phyloP scores from a whole-genome alignment of 495 filamentous ascomycete species.

The Talaromyces adpressus region DNA sequence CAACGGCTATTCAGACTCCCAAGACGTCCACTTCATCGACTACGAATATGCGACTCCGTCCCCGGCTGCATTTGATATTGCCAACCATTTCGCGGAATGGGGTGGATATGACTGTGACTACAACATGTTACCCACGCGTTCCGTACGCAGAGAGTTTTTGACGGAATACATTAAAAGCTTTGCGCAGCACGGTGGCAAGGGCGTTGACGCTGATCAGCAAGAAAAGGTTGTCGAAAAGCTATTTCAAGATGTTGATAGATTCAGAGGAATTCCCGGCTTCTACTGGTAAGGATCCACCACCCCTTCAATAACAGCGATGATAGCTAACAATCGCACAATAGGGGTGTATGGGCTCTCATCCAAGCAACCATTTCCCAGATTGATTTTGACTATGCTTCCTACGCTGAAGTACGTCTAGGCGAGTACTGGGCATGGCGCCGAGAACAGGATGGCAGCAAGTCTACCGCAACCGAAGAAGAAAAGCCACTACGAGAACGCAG shows the following conservation, averaged over 20 bases:
- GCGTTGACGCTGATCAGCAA: constrained; percentile 38
- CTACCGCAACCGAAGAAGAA: constrained; percentile 44
- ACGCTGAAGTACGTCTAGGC: constrained; percentile 78
- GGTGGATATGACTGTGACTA: constrained; percentile 94
- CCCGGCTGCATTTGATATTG: constrained; percentile 93
- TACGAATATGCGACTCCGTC: constrained; percentile 96
- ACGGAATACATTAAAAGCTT: constrained; percentile 64
- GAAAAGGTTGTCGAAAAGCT: constrained; percentile 58
- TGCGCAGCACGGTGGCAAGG: constrained; percentile 26
- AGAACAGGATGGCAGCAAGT: constrained; percentile 56
- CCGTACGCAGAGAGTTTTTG: constrained; percentile 75
- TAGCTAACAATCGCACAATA: constrained; percentile 29
- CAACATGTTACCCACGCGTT: constrained; percentile 68
- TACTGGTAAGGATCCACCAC: constrained; percentile 47
- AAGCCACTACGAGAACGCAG: constrained; percentile 70
- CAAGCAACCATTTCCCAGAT: constrained; percentile 93
- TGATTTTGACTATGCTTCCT: constrained; percentile 93
- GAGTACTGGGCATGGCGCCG: constrained; percentile 97
- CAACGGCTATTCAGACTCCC: constrained; percentile 17
- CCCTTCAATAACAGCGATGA: not conserved
- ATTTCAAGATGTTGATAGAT: constrained; percentile 74
- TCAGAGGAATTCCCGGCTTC: constrained; percentile 84
- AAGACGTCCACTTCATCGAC: constrained; percentile 84
- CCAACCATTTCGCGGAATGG: constrained; percentile 99
- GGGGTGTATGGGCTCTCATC: constrained; percentile 95